Percentiles rank a stretch among this genome's conserved stretches.
These are phyloP conservation scores for Aspergillus sp. DNA, from an alignment of 2,329 filamentous ascomycete genomes.

Conservation along the genomic window DNA sequence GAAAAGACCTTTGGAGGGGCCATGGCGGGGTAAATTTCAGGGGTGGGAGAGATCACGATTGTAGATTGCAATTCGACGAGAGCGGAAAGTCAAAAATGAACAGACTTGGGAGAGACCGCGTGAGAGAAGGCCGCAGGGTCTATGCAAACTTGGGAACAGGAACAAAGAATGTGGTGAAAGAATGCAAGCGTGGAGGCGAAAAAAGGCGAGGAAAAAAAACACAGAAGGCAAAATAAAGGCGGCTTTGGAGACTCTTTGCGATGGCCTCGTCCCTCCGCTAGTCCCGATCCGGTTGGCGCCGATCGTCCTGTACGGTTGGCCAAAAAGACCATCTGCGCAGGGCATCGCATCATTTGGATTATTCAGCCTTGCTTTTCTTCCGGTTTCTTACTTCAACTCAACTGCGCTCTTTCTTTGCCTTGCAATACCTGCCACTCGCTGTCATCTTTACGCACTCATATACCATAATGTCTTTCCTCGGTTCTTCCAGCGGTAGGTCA, in stretches of 20 bases:
- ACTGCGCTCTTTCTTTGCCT: background rate
- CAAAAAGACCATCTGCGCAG: slow-evolving; percentile 15
- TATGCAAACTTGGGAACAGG: background rate
- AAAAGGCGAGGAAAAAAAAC: background rate
- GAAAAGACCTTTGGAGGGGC: slow-evolving; percentile 67
- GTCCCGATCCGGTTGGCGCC: slow-evolving; percentile 1
- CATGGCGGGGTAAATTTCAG: slow-evolving; percentile 47
- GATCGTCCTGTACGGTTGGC: slow-evolving; percentile 17
- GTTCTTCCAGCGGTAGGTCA: slow-evolving; percentile 33
- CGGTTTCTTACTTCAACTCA: background rate
- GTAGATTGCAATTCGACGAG: slow-evolving; percentile 1
- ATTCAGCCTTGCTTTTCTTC: slow-evolving; percentile 17
- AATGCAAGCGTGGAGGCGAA: background rate
- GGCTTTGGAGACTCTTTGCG: background rate
- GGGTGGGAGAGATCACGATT: slow-evolving; percentile 9
- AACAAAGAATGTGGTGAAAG: background rate
- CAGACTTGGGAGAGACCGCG: background rate
- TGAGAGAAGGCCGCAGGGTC: background rate
- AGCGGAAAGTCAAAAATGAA: slow-evolving; percentile 2
- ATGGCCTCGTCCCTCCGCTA: slow-evolving; percentile 1
- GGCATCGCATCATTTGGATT: slow-evolving; percentile 15
- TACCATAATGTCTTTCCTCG: slow-evolving; percentile 34
- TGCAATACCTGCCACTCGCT: background rate
- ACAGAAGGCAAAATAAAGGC: background rate
- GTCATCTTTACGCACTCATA: background rate